These are phyloP conservation scores for Pyrenopolyporus hunteri DNA, from an alignment of 495 filamentous ascomycete species.

Conservation along the genomic window DNA sequence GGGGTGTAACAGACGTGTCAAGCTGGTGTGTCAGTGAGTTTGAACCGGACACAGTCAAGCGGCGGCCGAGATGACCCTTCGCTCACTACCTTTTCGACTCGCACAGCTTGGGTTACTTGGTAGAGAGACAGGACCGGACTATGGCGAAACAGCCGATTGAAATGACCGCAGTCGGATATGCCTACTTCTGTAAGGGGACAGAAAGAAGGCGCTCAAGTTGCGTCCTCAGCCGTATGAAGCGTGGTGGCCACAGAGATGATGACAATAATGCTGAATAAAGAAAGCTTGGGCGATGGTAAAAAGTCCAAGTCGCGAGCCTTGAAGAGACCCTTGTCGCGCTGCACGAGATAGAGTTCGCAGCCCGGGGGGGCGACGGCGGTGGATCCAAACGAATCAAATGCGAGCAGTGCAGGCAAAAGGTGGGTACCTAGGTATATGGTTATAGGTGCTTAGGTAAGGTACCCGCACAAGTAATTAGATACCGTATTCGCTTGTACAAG, in stretches of 20 bases:
- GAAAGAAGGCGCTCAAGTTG: too few species aligned
- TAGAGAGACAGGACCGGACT: too few species aligned
- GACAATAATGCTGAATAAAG: slow-evolving; percentile 10
- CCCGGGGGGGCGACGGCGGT: too few species aligned
- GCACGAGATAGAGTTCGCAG: slow-evolving; percentile 25
- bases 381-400: background rate
- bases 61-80: background rate
- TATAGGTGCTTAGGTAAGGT: too few species aligned
- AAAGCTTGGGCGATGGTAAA: slow-evolving; percentile 20
- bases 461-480: too few species aligned
- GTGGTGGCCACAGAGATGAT: background rate
- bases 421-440: too few species aligned
- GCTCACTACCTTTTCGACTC: slow-evolving; percentile 8
- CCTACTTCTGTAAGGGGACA: too few species aligned
- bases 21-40: slow-evolving; percentile 5
- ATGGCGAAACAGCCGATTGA: too few species aligned
- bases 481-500: too few species aligned
- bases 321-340: slow-evolving; percentile 20
- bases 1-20: background rate
- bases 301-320: slow-evolving; percentile 31
- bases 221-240: background rate
- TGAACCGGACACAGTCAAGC: background rate
- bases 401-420: too few species aligned
- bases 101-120: background rate
- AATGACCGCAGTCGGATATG: too few species aligned